Conservation (phyloP, 2,329 filamentous ascomycete genomes). For the Diaporthe capsici region DNA sequence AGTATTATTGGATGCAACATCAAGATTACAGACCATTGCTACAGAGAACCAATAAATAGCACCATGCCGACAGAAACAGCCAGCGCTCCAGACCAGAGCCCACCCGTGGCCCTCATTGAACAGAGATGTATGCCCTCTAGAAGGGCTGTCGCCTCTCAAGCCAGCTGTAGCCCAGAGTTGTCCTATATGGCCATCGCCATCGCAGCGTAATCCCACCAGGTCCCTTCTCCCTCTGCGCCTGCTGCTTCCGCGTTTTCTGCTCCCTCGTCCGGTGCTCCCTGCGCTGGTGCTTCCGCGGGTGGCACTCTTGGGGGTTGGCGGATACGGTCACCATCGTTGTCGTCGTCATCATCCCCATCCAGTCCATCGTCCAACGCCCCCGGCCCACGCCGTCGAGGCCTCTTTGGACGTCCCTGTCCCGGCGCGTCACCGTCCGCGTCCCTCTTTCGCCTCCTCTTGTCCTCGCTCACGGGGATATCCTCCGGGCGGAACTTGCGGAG, state of each 20-base stretch:
- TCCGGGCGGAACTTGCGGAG: conserved; percentile 32
- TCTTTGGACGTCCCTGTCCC: neutral
- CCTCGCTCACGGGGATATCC: conserved; percentile 20
- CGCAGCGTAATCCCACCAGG: neutral
- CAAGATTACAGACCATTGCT: neutral
- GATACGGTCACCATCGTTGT: neutral
- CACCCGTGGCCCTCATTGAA: neutral
- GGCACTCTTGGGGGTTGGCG: neutral
- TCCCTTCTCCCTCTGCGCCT: neutral
- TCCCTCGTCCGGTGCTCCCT: neutral
- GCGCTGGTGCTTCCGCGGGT: neutral
- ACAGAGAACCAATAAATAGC: neutral
- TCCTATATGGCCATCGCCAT: neutral
- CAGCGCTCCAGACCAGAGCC: neutral
- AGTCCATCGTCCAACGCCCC: neutral
- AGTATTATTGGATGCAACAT: neutral
- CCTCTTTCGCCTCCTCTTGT: neutral
- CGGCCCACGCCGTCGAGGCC: neutral
- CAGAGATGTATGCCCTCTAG: neutral
- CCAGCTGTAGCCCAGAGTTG: neutral
- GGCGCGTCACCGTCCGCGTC: neutral
- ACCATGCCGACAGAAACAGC: neutral
- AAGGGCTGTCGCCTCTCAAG: neutral
- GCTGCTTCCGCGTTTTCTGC: neutral
- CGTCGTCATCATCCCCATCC: neutral